Evolutionary conservation across 2,329 filamentous ascomycete genomes (phyloP).

Genomic region (Colletotrichum sp.): DNA sequence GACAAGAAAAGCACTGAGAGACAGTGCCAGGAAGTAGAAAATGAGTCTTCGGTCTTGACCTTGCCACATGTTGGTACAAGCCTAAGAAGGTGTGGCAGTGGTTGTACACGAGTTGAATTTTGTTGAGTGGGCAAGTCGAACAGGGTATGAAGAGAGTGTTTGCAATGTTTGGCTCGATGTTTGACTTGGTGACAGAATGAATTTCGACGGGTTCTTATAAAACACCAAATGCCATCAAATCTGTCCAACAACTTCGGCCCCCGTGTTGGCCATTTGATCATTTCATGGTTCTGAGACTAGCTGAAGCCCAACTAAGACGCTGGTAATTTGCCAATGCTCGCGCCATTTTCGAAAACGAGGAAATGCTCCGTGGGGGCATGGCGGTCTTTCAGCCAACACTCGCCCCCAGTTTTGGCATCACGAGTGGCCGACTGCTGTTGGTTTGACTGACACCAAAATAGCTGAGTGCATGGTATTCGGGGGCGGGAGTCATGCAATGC

Average conservation of each 20-base stretch:
- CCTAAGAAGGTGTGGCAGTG: rapidly evolving
- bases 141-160: too few species aligned
- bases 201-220: background rate
- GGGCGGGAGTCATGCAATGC: background rate
- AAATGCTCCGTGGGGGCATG: background rate
- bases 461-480: background rate
- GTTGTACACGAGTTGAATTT: rapidly evolving
- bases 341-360: background rate
- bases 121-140: too few species aligned
- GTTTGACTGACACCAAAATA: background rate
- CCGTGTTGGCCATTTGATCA: background rate
- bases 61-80: background rate
- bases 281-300: background rate
- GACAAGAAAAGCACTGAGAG: rapidly evolving
- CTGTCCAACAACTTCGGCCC: background rate
- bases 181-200: too few species aligned
- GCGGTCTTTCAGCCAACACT: rapidly evolving
- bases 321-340: rapidly evolving
- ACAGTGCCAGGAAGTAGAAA: rapidly evolving
- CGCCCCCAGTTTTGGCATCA: background rate
- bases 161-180: background rate
- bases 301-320: background rate
- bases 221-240: background rate
- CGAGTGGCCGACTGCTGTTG: background rate
- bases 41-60: background rate